These are phyloP conservation scores for Populus ilicifolia DNA, from an alignment of 345 rosid genomes.

Conservation along the genomic window DNA sequence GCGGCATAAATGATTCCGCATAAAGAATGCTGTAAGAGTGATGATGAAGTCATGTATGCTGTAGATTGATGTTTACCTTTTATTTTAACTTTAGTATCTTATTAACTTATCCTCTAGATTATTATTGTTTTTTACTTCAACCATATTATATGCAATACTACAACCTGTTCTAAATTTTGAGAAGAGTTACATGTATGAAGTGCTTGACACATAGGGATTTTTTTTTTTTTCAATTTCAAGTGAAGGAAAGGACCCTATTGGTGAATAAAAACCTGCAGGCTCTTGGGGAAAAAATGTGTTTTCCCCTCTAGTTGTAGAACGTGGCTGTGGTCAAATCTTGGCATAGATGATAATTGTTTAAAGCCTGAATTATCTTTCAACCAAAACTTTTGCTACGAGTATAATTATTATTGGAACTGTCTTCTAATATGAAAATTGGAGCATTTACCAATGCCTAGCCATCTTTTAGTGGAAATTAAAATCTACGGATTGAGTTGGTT, in stretches of 20 bases:
- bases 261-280: not conserved
- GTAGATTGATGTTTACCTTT: not conserved
- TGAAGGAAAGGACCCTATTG: not conserved
- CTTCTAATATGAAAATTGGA: not conserved
- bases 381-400: not conserved
- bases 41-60: not conserved
- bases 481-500: not conserved
- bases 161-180: not conserved
- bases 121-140: not conserved
- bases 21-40: not conserved
- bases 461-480: not conserved
- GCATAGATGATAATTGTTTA: not conserved
- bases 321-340: not conserved
- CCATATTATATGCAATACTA: not conserved
- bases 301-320: not conserved
- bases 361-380: not conserved
- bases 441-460: not conserved
- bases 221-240: not conserved
- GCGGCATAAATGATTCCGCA: slow-evolving; percentile 5
- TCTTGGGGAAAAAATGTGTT: not conserved
- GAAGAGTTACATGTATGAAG: not conserved
- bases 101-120: not conserved
- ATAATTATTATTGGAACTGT: not conserved
- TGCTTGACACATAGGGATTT: not conserved
- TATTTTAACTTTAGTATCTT: not conserved